phyloP scores from a whole-genome alignment of 106 monocot species.

The Dendrobium huoshanense region DNA sequence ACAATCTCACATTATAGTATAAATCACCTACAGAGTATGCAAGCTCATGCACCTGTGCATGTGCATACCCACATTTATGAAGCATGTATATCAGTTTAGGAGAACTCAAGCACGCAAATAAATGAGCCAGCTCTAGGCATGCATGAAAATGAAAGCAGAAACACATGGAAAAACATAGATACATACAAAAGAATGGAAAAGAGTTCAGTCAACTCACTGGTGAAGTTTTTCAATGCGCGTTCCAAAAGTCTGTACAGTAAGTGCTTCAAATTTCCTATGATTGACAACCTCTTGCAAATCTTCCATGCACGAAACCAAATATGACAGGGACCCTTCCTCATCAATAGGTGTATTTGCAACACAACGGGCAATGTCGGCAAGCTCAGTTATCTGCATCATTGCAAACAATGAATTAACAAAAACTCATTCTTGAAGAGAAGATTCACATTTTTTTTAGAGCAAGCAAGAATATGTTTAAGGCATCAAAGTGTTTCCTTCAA shows the following conservation, averaged over 20 bases:
- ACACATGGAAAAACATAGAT: background rate
- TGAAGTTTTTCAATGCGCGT: conserved; percentile 95
- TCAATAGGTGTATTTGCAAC: conserved; percentile 67
- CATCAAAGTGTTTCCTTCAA: background rate
- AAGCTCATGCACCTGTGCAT: background rate
- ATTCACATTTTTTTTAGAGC: background rate
- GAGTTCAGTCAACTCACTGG: conserved; percentile 34
- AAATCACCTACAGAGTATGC: background rate
- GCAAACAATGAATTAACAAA: background rate
- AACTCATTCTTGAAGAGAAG: background rate
- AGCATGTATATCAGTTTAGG: background rate
- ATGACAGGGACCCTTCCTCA: conserved; percentile 68
- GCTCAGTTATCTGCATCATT: conserved; percentile 63
- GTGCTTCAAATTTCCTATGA: conserved; percentile 80
- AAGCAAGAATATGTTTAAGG: background rate
- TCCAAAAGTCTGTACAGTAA: conserved; percentile 98
- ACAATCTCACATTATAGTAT: background rate
- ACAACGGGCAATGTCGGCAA: conserved; percentile 98
- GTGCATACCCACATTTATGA: background rate
- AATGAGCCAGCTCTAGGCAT: background rate
- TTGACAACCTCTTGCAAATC: conserved; percentile 94
- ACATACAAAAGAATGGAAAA: background rate
- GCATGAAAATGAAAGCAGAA: background rate
- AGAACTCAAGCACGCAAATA: background rate
- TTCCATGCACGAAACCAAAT: conserved; percentile 84